phyloP scores from a whole-genome alignment of 768 basidiomycete genomes.

The Leccinum subtestaceum region DNA sequence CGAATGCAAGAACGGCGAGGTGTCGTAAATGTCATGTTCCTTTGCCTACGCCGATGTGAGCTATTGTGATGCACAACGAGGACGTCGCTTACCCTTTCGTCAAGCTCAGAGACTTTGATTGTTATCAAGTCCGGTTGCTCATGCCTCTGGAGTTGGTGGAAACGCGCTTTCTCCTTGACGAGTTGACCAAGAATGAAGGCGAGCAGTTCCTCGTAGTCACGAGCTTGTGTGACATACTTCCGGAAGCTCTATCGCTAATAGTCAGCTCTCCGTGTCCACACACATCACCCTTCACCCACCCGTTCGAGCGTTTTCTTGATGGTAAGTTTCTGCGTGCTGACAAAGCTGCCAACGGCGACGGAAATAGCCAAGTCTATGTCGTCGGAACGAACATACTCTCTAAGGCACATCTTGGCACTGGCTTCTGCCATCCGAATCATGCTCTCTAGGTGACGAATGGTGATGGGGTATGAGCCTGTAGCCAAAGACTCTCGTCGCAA shows the following conservation, averaged over 20 bases:
- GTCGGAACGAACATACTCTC: slow-evolving; percentile 93
- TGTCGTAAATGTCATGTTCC: slow-evolving; percentile 95
- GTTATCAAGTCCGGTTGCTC: slow-evolving; percentile 75
- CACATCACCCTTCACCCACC: slow-evolving; percentile 39
- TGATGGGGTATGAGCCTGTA: slow-evolving; percentile 98
- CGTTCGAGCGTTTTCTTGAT: slow-evolving; percentile 98
- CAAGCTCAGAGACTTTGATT: slow-evolving; percentile 78
- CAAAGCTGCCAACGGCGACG: slow-evolving; percentile 92
- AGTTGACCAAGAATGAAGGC: slow-evolving; percentile 92
- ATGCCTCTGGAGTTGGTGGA: slow-evolving; percentile 73
- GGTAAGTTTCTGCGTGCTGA: slow-evolving; percentile 95
- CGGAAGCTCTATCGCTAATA: slow-evolving; percentile 72
- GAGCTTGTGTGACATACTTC: slow-evolving; percentile 94
- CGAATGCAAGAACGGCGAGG: slow-evolving; percentile 79
- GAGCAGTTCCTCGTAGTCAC: slow-evolving; percentile 93
- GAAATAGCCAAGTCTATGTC: slow-evolving; percentile 98
- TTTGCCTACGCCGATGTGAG: slow-evolving; percentile 62
- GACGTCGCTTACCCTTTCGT: slow-evolving; percentile 66
- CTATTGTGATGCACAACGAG: background rate
- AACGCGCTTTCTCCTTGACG: slow-evolving; percentile 88
- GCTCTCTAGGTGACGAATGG: slow-evolving; percentile 95
- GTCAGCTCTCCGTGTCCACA: slow-evolving; percentile 9
- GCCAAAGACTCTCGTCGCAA: slow-evolving; percentile 93
- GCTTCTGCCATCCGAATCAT: slow-evolving; percentile 99
- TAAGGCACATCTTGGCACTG: slow-evolving; percentile 95